These are phyloP conservation scores for Starmerella khaoyaiensis DNA, from an alignment of 805 yeast species.

Conservation along the genomic window DNA sequence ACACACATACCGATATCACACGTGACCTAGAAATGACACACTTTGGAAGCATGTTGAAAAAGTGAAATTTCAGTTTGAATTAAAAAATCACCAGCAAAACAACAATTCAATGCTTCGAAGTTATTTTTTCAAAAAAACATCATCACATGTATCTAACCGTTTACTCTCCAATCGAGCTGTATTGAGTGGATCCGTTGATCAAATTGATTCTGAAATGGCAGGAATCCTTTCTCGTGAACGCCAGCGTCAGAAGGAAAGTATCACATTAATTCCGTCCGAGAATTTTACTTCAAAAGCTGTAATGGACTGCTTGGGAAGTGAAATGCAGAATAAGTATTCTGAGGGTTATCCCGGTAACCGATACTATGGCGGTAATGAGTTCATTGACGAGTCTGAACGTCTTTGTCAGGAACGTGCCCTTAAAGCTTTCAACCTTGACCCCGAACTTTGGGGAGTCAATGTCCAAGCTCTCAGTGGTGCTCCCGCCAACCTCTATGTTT, in stretches of 20 bases:
- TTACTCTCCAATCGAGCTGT: conserved; percentile 16
- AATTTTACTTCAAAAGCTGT: conserved; percentile 93
- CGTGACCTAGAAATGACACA: too few relatives aligned
- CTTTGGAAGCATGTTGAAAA: too few relatives aligned
- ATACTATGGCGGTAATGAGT: conserved; percentile 95
- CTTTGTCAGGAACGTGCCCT: conserved; percentile 87
- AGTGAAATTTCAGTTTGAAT: too few relatives aligned
- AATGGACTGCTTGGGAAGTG: conserved; percentile 87
- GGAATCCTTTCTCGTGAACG: conserved; percentile 64
- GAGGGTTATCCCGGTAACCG: conserved; percentile 98
- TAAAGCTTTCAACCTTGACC: conserved; percentile 61
- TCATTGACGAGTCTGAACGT: conserved; percentile 79
- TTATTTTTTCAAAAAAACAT: background rate
- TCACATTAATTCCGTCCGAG: conserved; percentile 88
- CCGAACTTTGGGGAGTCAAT: conserved; percentile 91
- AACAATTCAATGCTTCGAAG: background rate
- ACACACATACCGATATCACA: too few relatives aligned
- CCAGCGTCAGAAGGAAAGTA: conserved; percentile 78
- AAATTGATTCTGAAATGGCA: conserved; percentile 67
- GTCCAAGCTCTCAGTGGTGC: conserved; percentile 94
- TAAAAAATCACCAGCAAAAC: too few relatives aligned
- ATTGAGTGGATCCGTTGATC: conserved; percentile 16
- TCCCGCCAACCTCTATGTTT: conserved; percentile 89
- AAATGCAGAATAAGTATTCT: conserved; percentile 94
- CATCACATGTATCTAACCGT: background rate